Base-by-base conservation (phyloP, 1,139 yeast species). In the Sugiyamaella japonica region DNA sequence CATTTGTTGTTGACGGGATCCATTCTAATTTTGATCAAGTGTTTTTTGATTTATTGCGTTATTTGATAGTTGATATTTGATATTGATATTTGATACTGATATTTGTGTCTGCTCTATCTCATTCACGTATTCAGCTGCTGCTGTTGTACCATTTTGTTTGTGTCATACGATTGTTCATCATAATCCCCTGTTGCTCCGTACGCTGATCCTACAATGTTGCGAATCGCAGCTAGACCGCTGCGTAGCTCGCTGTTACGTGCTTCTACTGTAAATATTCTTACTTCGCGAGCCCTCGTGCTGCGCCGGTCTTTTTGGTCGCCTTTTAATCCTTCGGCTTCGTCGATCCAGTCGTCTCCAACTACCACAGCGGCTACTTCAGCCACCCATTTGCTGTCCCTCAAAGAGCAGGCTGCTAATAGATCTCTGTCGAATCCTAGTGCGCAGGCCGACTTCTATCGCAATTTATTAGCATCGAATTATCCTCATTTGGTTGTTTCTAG, bases 401-500 rank as follows among this genome's bases (percentile, higher is more conserved):
- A 84, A 66, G 99, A 93, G 69, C 89, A 85, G 68, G 75, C 78
- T 20, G 99, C 99, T 46, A 93, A 93, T 70, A 74, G 78, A 56
- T 86, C 86, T 56, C 70, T 88, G 51, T 73, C 76, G 46, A 86
- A 88, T 69, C 79, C 97, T 1, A 73, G 66, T 4, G 77, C 81
- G 8, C 99, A 93, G 71, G 90, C 95, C 1, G 85, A 82, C 56
- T 91, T 93, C 64, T 93, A 93, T 74, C 79, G 80, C 60, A 77
- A 83, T 20, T 74, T 91, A 53, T 70, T 93, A 62, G 81, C 81
- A 54, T 80, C 91, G 50, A 86, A 87, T 71, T 91, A 90, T 68
- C 98, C 99, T 9, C 96, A 90, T 62, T 84, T 93, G 54, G 97
- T 93, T 7, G 90, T 90, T 7, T 86, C 95, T 55, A 80, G 99